phyloP scores from a whole-genome alignment of 1,284 basidiomycete species.

The Cryptococcus maquisensis region DNA sequence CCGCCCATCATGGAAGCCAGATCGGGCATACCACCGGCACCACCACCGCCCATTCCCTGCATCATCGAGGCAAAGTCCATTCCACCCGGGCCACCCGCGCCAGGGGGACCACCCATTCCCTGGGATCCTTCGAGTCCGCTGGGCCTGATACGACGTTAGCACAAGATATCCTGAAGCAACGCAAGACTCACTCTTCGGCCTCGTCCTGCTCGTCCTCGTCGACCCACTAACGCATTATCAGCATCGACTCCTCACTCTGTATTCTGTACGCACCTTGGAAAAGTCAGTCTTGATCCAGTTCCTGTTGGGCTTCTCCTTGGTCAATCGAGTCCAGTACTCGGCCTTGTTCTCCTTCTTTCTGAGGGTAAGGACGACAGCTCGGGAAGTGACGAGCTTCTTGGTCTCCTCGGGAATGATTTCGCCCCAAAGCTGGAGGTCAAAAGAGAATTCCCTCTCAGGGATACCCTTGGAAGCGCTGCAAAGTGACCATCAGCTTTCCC shows the following conservation, averaged over 20 bases:
- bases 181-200: slow-evolving; percentile 38
- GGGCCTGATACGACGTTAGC: not conserved
- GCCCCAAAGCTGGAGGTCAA: slow-evolving; percentile 66
- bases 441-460: slow-evolving; percentile 63
- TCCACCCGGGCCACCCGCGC: slow-evolving; percentile 23
- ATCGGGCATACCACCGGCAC: slow-evolving; percentile 48
- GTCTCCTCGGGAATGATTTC: slow-evolving; percentile 75
- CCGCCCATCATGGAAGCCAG: not conserved
- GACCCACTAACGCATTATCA: slow-evolving; percentile 58
- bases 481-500: slow-evolving; percentile 3
- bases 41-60: slow-evolving; percentile 45
- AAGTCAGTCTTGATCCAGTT: slow-evolving; percentile 87
- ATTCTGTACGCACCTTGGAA: slow-evolving; percentile 55
- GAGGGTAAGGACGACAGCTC: slow-evolving; percentile 63
- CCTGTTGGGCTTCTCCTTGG: slow-evolving; percentile 75
- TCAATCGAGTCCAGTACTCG: slow-evolving; percentile 86
- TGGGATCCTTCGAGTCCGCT: no score
- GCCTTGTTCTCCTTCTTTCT: slow-evolving; percentile 70
- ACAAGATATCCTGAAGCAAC: not conserved
- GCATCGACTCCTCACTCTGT: not conserved
- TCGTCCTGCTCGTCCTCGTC: slow-evolving; percentile 93
- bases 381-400: slow-evolving; percentile 59
- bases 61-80: slow-evolving; percentile 52
- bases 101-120: not conserved
- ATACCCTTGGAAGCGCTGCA: slow-evolving; percentile 55